Percentiles rank a stretch among this genome's conserved stretches.
Conservation (phyloP, 2,329 filamentous ascomycete genomes). For the Chaetomiaceae sp. region DNA sequence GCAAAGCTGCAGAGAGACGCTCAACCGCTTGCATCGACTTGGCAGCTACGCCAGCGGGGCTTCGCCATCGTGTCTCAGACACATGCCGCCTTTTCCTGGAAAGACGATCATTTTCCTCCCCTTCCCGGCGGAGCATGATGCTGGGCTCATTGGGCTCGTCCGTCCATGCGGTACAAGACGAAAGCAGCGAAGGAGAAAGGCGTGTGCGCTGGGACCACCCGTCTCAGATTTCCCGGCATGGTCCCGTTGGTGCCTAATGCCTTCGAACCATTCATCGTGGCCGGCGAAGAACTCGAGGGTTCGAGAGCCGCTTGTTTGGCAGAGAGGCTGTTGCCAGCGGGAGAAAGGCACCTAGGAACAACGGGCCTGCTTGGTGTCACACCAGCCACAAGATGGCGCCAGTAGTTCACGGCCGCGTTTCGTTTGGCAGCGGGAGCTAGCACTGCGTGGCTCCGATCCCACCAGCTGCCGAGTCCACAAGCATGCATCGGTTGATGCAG, state of each 20-base stretch:
- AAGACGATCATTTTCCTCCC: not conserved
- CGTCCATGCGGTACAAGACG: conserved; percentile 1
- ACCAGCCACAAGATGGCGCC: not conserved
- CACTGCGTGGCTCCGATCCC: not conserved
- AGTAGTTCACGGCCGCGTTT: not conserved
- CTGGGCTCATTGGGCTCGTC: not conserved
- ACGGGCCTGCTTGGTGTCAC: not conserved
- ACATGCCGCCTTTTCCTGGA: not conserved
- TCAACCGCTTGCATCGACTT: not conserved
- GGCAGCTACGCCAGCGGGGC: not conserved
- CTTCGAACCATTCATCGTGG: too few relatives aligned
- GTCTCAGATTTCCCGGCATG: not conserved
- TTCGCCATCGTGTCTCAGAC: not conserved
- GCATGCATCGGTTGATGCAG: not conserved
- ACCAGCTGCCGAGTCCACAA: not conserved
- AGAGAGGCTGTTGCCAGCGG: not conserved
- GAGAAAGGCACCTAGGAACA: not conserved
- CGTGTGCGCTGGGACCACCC: not conserved
- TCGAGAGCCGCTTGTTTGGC: not conserved
- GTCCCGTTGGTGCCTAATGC: not conserved
- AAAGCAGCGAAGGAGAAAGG: not conserved
- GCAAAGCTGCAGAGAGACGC: not conserved
- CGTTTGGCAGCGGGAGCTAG: too few relatives aligned
- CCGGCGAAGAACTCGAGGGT: too few relatives aligned
- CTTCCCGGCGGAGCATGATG: not conserved